A percentile compares a stretch with the other conserved stretches of the same genome.
Evolutionary conservation across 495 filamentous ascomycete genomes (phyloP).

Genomic region (Entonaema liquescens): DNA sequence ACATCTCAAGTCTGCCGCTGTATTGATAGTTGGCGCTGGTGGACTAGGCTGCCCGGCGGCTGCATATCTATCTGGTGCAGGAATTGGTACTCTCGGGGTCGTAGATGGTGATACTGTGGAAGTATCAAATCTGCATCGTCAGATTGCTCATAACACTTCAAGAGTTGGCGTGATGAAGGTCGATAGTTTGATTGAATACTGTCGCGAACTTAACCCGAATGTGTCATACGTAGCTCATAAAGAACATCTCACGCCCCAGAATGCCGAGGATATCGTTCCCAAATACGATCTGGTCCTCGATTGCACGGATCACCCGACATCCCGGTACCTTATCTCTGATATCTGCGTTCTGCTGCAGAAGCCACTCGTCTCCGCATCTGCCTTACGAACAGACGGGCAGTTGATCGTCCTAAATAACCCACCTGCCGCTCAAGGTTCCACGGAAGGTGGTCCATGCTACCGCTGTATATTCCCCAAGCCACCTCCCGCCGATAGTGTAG

Average conservation of each 20-base stretch:
- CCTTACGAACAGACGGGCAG: conserved; percentile 86
- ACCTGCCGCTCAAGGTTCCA: conserved; percentile 53
- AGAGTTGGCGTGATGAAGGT: conserved; percentile 84
- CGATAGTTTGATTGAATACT: conserved; percentile 73
- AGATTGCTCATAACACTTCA: conserved; percentile 78
- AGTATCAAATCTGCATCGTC: conserved; percentile 89
- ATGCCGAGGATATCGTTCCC: conserved; percentile 68
- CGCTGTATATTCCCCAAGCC: conserved; percentile 91
- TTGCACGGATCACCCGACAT: conserved; percentile 91
- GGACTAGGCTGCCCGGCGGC: conserved; percentile 93
- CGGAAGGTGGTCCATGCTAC: conserved; percentile 78
- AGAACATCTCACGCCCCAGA: conserved; percentile 68
- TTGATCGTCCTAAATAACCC: conserved; percentile 83
- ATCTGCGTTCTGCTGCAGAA: conserved; percentile 80
- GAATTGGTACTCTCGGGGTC: conserved; percentile 82
- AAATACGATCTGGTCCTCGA: conserved; percentile 88
- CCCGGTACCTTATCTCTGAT: conserved; percentile 93
- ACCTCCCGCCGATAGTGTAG: conserved; percentile 78
- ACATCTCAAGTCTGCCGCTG: conserved; percentile 70
- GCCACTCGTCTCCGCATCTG: conserved; percentile 87
- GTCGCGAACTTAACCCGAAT: conserved; percentile 73
- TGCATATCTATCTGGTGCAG: conserved; percentile 86
- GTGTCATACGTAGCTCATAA: conserved; percentile 68
- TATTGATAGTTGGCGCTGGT: conserved; percentile 90
- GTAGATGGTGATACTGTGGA: conserved; percentile 91